Conservation (phyloP, 306 rosid species). For the Cucurbita argyrosperma region DNA sequence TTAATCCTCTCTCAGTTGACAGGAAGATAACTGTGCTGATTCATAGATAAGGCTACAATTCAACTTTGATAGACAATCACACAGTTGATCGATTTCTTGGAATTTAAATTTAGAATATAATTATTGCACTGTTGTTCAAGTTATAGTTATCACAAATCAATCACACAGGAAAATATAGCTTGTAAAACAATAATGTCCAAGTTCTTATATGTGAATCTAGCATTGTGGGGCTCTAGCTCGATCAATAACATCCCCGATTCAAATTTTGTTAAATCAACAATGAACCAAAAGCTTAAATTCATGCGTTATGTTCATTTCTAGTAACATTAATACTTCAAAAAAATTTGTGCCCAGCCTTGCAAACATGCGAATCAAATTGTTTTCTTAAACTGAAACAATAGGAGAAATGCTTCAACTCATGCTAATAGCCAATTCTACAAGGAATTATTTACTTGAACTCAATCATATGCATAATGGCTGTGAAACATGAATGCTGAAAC, state of each 20-base stretch:
- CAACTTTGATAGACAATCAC: neutral
- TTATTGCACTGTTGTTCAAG: neutral
- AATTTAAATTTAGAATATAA: neutral
- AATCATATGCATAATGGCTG: neutral
- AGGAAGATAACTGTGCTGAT: neutral
- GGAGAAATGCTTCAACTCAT: neutral
- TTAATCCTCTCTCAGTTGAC: neutral
- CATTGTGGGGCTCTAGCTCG: neutral
- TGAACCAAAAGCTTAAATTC: neutral
- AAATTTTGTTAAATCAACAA: neutral
- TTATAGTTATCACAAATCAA: neutral
- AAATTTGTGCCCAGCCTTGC: neutral
- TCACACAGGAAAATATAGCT: neutral
- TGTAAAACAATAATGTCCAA: neutral
- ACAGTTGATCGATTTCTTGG: neutral
- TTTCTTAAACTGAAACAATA: neutral
- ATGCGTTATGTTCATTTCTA: neutral
- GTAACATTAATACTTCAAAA: neutral
- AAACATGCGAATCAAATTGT: neutral
- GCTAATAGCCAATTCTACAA: neutral
- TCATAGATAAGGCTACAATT: neutral
- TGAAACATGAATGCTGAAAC: neutral
- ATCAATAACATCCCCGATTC: neutral
- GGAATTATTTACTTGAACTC: neutral
- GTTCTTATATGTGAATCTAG: neutral